Evolutionary conservation across 1,284 basidiomycete genomes (phyloP), one percentile per base, ranked within the genome.

Genomic region (Microbotryum violaceum): DNA sequence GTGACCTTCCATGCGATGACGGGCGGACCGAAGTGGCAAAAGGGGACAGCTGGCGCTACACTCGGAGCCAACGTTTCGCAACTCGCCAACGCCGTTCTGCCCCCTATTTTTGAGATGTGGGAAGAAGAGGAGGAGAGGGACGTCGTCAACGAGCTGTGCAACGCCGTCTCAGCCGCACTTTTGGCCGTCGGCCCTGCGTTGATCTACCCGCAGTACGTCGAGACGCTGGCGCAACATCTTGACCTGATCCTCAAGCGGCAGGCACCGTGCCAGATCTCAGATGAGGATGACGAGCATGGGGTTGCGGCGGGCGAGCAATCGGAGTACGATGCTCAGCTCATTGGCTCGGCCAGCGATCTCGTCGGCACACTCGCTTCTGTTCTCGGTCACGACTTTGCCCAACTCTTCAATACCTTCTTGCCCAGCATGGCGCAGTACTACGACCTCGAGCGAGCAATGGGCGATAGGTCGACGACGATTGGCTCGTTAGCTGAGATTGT

Each of bases 401-500:
- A 82, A 62, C 86, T 88, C 20, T 94, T 98, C 77, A 77, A 77
- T 63, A 83, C 83, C 49, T 97, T 97, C 82, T 85, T 89, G 77
- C 90, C 92, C 56, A 81, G 91, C 64, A 88, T 98, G 73, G 80
- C 85, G 62, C 92, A 91, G 76, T 98, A 92, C 81, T 96, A 94
- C 74, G 86, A 86, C 78, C 86, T 87, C 76, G 87, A 82, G 71
- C 86, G 91, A 63, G 90, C 91, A 14, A 79, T 88, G 60, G 90
- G 88, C 66, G 96, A 99, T 76, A 87, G 91, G 54, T 92, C 93
- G 14, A 88, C 92, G 62, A 86, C 93, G 27, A 89, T 97, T 62
- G 96, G 96, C 33, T 89, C 88, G 67, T 81, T 99, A 31, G 94
- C 93, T 54, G 96, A 98, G 79, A 89, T 97, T 70, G 93, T 96